Evolutionary conservation across 495 filamentous ascomycete genomes (phyloP).

Genomic region (Penicillium dipodomyicola): DNA sequence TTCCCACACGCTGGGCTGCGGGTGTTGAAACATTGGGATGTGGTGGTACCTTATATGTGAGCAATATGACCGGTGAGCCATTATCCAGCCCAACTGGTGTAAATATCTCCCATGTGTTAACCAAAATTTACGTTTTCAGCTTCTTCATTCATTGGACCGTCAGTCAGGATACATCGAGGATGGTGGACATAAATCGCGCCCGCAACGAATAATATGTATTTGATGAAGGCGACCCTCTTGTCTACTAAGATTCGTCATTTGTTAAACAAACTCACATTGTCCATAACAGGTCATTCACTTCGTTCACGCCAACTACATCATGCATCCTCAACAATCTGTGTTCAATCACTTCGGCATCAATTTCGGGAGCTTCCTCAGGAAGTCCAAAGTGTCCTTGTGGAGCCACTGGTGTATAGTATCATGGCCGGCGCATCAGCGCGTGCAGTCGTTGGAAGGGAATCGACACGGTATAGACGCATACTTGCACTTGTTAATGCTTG

Average conservation of each 20-base stretch:
- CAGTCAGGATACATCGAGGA: not conserved
- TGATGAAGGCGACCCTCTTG: not conserved
- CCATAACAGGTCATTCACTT: too few relatives aligned
- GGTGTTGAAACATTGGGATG: not conserved
- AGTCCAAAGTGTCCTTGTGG: too few relatives aligned
- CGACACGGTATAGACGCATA: too few relatives aligned
- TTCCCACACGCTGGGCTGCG: constrained; percentile 1
- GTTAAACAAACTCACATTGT: not conserved
- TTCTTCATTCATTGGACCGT: not conserved
- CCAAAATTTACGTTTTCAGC: not conserved
- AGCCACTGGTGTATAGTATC: too few relatives aligned
- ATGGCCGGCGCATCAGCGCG: too few relatives aligned
- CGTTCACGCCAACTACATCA: too few relatives aligned
- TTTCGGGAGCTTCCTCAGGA: too few relatives aligned
- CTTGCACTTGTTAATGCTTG: too few relatives aligned
- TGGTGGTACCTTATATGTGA: constrained; percentile 22
- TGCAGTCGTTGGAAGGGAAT: too few relatives aligned
- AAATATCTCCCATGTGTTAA: not conserved
- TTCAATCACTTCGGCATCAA: too few relatives aligned
- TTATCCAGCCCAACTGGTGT: constrained; percentile 20
- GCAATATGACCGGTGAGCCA: constrained; percentile 59
- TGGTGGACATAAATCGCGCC: too few relatives aligned
- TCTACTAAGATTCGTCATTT: not conserved
- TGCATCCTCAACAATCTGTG: too few relatives aligned
- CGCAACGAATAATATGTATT: not conserved